Percentiles rank a stretch among this genome's conserved stretches.
These are phyloP conservation scores for Yamadazyma atlantica DNA, from an alignment of 1,139 yeast genomes.

Conservation along the genomic window DNA sequence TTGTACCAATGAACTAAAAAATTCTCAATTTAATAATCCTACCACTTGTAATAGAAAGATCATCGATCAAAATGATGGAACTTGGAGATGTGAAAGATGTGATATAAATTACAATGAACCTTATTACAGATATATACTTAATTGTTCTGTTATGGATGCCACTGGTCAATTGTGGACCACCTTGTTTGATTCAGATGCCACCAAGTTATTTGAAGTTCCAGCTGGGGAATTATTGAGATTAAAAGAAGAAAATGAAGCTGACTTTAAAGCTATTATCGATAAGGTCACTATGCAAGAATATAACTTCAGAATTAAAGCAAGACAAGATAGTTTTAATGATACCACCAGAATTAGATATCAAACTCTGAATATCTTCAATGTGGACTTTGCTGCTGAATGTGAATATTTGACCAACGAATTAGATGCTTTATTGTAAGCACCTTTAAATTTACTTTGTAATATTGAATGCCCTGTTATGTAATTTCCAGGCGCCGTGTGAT, in stretches of 20 bases:
- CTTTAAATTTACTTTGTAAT: too few species aligned
- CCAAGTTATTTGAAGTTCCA: constrained; percentile 59
- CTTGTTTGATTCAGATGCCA: constrained; percentile 83
- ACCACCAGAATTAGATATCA: constrained; percentile 74
- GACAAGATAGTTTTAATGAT: constrained; percentile 82
- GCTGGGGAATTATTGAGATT: constrained; percentile 66
- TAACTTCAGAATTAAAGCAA: constrained; percentile 75
- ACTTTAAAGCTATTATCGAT: constrained; percentile 50
- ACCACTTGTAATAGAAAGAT: constrained; percentile 80
- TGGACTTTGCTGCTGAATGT: constrained; percentile 65
- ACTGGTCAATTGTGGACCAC: constrained; percentile 88
- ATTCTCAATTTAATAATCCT: constrained; percentile 17
- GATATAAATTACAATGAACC: constrained; percentile 68
- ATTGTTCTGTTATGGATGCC: constrained; percentile 69
- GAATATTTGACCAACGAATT: constrained; percentile 55
- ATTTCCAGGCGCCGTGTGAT: neutral
- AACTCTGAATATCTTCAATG: constrained; percentile 51
- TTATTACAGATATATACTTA: constrained; percentile 73
- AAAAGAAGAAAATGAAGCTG: constrained; percentile 45
- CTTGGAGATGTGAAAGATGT: constrained; percentile 96
- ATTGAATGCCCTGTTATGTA: too few species aligned
- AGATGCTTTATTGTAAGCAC: constrained; percentile 35
- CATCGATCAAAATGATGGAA: constrained; percentile 65
- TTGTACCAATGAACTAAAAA: constrained; percentile 51
- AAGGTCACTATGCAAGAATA: constrained; percentile 66